phyloP scores from a whole-genome alignment of 148 eudicot genomes.

The Simmondsia chinensis region DNA sequence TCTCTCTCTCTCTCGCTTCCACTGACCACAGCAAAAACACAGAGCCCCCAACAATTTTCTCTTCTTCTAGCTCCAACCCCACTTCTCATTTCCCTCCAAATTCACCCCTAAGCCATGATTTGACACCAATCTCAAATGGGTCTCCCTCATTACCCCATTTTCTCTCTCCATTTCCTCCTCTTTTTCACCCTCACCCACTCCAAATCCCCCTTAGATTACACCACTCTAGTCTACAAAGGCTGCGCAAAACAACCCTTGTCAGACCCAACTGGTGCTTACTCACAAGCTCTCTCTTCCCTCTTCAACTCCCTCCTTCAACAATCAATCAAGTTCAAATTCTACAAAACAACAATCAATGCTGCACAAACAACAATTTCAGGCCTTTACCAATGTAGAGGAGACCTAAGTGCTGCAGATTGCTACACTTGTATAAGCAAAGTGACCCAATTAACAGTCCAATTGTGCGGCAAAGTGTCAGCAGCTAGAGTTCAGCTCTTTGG shows the following conservation, averaged over 20 bases:
- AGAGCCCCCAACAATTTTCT: too few relatives aligned
- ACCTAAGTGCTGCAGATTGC: slow-evolving; percentile 56
- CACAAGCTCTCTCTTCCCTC: slow-evolving; percentile 60
- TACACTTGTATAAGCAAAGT: slow-evolving; percentile 57
- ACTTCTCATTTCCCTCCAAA: too few relatives aligned
- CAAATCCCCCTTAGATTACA: slow-evolving; percentile 39
- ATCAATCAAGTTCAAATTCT: slow-evolving; percentile 64
- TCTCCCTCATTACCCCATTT: too few relatives aligned
- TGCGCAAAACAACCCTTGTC: slow-evolving; percentile 66
- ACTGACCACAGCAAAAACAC: too few relatives aligned
- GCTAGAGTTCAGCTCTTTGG: slow-evolving; percentile 78
- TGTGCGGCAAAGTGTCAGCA: slow-evolving; percentile 65
- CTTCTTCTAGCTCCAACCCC: too few relatives aligned
- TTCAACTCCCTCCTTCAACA: slow-evolving; percentile 51
- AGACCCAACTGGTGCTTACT: slow-evolving; percentile 73
- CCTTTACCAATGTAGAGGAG: slow-evolving; percentile 84
- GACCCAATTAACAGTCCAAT: slow-evolving; percentile 54
- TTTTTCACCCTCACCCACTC: slow-evolving; percentile 10
- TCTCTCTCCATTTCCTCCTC: slow-evolving; percentile 1
- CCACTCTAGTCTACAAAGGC: slow-evolving; percentile 71
- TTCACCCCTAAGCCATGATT: too few relatives aligned
- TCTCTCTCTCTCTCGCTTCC: too few relatives aligned
- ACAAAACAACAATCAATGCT: slow-evolving; percentile 51
- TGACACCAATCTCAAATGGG: too few relatives aligned
- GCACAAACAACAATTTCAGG: slow-evolving; percentile 60